Base-by-base conservation (phyloP, 805 yeast species). In the Torulaspora microellipsoides region DNA sequence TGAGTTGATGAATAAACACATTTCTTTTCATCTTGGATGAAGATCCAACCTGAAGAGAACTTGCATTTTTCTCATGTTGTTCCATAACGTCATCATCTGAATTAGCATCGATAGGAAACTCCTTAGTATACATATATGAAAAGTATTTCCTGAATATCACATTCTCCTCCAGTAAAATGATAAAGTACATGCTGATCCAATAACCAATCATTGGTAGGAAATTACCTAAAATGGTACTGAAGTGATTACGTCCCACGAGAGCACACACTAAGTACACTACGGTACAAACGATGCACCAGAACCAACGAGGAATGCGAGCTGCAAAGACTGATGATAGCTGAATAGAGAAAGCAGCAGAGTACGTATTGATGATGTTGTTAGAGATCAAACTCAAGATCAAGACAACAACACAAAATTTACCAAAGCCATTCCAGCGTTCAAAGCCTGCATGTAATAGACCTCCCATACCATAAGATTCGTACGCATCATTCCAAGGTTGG, bases 161-260 rank as follows among this genome's bases (percentile, higher is more conserved):
- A 56, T 85, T 85, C 60, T 87, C 96, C 51, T 84, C 86, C 2
- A 85, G 46, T 28, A 86, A 64, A 35, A 87, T 60, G n/a, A 77
- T 75, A 54, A 82, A 77, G 62, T 87, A 88, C 67, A 87, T 85
- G 45, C 90, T 78, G 43, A 85, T 77, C 96, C 96, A 87, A 66
- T 87, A 87, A 1, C 95, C 95, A 46, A 87, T 76, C 95, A 87
- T 87, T 8, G 96, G 95, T 55, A 87, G 68, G 65, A 87, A 87
- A 56, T 87, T 87, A 9, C 87, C 80, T 52, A 87, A 68, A 47
- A 88, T 85, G 2, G 78, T 71, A 44, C 86, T 71, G 59, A 88
- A 83, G 53, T 81, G 80, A 58, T 82, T 68, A 54, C 83, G 73
- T 9, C 96, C 96, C 15, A 77, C 90, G 46, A 86, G 66, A 1